phyloP scores from a whole-genome alignment of 169 alveolate species.

The Amoebophrya sp. region DNA sequence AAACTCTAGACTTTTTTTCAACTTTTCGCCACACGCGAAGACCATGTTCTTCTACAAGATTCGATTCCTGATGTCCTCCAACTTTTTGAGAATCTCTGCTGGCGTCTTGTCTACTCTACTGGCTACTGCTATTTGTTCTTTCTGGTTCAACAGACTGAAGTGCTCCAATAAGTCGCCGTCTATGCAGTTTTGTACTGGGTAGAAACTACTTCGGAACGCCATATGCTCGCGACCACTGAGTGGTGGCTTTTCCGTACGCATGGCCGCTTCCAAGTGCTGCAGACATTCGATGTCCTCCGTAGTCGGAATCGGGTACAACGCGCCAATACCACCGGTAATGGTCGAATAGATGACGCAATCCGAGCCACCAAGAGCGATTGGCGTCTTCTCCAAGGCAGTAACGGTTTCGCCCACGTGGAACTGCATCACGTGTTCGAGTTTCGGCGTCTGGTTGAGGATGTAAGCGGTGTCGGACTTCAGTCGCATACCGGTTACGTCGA shows the following conservation, averaged over 20 bases:
- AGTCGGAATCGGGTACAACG: conserved; percentile 85
- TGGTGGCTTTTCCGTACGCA: conserved; percentile 85
- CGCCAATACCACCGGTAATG: conserved; percentile 91
- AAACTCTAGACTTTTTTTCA: too few species aligned
- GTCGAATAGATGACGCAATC: conserved; percentile 90
- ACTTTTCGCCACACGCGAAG: too few species aligned
- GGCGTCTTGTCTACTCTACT: conserved; percentile 45
- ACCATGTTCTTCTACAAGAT: background rate
- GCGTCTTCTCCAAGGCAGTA: conserved; percentile 82
- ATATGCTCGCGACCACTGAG: conserved; percentile 81
- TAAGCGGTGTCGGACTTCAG: conserved; percentile 47
- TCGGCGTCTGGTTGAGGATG: conserved; percentile 21
- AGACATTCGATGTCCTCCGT: conserved; percentile 90
- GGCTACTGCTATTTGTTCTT: conserved; percentile 64
- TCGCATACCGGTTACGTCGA: conserved; percentile 44
- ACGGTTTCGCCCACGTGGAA: conserved; percentile 95
- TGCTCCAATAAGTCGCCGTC: conserved; percentile 97
- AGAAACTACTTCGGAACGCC: conserved; percentile 59
- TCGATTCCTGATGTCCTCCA: conserved; percentile 32
- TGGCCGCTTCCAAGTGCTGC: conserved; percentile 90
- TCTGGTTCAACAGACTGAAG: conserved; percentile 64
- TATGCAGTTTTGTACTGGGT: conserved; percentile 69
- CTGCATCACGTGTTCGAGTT: conserved; percentile 66
- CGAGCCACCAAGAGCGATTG: conserved; percentile 71
- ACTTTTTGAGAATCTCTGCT: conserved; percentile 42